Percentiles rank a stretch among this genome's conserved stretches.
Conservation (phyloP, 768 basidiomycete species). For the Cyclocybe cylindracea region DNA sequence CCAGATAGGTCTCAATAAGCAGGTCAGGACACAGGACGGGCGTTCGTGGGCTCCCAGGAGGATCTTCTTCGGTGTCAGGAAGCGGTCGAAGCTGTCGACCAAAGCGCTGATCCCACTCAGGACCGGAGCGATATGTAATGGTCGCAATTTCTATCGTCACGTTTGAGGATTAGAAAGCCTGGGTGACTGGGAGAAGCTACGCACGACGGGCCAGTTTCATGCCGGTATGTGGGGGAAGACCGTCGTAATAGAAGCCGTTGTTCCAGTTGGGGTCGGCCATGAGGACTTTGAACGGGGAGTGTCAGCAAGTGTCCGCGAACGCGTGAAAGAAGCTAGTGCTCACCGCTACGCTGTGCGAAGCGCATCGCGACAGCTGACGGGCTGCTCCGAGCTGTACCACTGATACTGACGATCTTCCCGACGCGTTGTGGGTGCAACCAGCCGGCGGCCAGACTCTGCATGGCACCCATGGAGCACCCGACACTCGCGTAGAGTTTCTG, state of each 20-base stretch:
- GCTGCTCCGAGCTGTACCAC: constrained; percentile 90
- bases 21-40: constrained; percentile 96
- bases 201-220: constrained; percentile 98
- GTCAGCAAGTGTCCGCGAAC: not conserved
- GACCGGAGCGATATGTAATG: constrained; percentile 97
- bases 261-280: constrained; percentile 99
- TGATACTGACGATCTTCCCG: constrained; percentile 89
- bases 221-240: constrained; percentile 92
- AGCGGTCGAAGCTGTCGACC: constrained; percentile 67
- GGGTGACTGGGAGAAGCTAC: constrained; percentile 8
- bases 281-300: constrained; percentile 59
- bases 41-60: constrained; percentile 33
- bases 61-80: constrained; percentile 32
- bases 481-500: constrained; percentile 90
- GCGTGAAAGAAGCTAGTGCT: constrained; percentile 24
- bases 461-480: constrained; percentile 95
- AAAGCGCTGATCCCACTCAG: constrained; percentile 99
- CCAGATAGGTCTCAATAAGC: constrained; percentile 97
- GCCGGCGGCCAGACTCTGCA: constrained; percentile 96
- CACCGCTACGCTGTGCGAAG: constrained; percentile 94
- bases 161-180: constrained; percentile 1
- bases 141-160: constrained; percentile 86
- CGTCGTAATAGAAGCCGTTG: constrained; percentile 95
- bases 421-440: constrained; percentile 91
- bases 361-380: constrained; percentile 95